phyloP scores from a whole-genome alignment of 768 basidiomycete genomes.

The Candolleomyces eurysporus region DNA sequence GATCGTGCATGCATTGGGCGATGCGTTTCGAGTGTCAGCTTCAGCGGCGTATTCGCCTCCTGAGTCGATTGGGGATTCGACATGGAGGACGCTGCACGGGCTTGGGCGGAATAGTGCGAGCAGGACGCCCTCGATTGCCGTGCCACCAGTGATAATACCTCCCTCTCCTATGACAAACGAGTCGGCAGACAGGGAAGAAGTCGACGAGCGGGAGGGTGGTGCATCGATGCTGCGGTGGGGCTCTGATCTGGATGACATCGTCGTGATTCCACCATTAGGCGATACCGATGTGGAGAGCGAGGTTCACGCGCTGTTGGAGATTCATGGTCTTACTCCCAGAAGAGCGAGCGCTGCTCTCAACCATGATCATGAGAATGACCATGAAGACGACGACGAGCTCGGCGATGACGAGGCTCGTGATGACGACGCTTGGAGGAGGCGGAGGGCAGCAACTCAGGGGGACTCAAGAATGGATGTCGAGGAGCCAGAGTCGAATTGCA shows the following conservation, averaged over 20 bases:
- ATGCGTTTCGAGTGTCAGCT: constrained; percentile 50
- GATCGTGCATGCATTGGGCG: constrained; percentile 52
- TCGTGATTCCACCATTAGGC: constrained; percentile 56
- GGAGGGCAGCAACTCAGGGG: background rate
- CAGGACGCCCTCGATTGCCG: background rate
- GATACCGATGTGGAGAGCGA: constrained; percentile 55
- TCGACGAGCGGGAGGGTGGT: constrained; percentile 13
- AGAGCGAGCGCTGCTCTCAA: constrained; percentile 14
- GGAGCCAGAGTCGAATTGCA: constrained; percentile 54
- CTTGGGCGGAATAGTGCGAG: constrained; percentile 8
- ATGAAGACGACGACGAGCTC: constrained; percentile 15
- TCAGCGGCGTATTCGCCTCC: constrained; percentile 35
- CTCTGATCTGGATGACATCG: constrained; percentile 43
- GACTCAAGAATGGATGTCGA: constrained; percentile 39
- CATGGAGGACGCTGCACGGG: constrained; percentile 39
- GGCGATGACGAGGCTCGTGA: constrained; percentile 2
- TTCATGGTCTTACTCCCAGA: constrained; percentile 44
- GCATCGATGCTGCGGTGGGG: constrained; percentile 16
- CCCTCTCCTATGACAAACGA: background rate
- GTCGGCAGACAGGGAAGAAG: background rate
- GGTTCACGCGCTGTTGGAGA: constrained; percentile 52
- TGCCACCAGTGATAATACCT: background rate
- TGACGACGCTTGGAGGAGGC: background rate
- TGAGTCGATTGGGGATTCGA: constrained; percentile 42
- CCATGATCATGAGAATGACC: constrained; percentile 10